phyloP scores from a whole-genome alignment of 2,329 filamentous ascomycete genomes.

The Penicillium sp. region DNA sequence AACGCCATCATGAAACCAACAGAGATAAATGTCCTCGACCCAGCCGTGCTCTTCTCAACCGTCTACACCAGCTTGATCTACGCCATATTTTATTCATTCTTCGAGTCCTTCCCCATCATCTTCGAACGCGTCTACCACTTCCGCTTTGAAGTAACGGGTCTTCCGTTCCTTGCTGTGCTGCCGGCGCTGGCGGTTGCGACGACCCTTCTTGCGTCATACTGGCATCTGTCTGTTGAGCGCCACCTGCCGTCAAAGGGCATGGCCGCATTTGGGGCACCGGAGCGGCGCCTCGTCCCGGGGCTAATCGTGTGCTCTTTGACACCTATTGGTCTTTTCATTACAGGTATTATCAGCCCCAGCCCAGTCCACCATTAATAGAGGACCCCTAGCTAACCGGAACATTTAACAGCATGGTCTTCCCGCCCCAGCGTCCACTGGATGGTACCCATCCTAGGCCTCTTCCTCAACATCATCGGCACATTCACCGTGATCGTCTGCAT shows the following conservation, averaged over 20 bases:
- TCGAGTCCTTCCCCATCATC: background rate
- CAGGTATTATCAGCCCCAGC: too few relatives aligned
- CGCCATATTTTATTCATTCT: conserved; percentile 16
- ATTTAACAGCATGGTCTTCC: background rate
- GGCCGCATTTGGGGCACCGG: background rate
- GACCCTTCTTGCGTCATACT: background rate
- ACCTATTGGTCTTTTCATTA: background rate
- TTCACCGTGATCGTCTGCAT: background rate
- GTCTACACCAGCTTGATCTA: conserved; percentile 8
- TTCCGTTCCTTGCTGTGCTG: background rate
- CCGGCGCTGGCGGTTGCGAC: background rate
- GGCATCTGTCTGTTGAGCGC: background rate
- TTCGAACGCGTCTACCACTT: background rate
- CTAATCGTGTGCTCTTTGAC: background rate
- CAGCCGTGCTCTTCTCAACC: conserved; percentile 5
- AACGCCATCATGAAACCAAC: conserved; percentile 12
- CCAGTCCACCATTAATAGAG: too few relatives aligned
- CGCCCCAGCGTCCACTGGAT: background rate
- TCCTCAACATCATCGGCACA: background rate
- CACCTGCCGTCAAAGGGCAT: background rate
- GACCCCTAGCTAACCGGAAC: too few relatives aligned
- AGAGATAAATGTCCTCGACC: conserved; percentile 3
- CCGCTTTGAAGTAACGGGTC: background rate
- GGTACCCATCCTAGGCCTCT: background rate
- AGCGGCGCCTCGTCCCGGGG: background rate